Evolutionary conservation across 1,284 basidiomycete species (phyloP).

Genomic region (Puccinia polysora): DNA sequence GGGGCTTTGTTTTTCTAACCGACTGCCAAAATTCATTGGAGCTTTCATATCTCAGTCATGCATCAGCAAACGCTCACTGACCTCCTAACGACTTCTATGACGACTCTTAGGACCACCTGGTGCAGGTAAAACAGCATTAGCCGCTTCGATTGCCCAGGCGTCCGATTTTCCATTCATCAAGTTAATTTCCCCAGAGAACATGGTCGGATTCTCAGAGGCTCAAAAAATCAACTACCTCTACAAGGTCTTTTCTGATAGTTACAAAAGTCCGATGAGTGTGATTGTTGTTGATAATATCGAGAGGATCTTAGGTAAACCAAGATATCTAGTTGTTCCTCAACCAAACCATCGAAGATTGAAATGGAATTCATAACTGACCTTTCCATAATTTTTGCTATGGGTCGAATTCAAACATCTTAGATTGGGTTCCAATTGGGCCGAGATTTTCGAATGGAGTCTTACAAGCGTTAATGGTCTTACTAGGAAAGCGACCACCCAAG

Average conservation of each 20-base stretch:
- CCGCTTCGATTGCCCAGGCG: constrained; percentile 85
- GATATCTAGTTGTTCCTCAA: background rate
- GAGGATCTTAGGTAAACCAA: constrained; percentile 68
- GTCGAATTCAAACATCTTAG: too few relatives aligned
- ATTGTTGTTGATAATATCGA: constrained; percentile 95
- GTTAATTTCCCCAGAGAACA: constrained; percentile 88
- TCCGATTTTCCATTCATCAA: constrained; percentile 98
- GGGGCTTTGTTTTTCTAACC: background rate
- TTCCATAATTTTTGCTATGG: too few relatives aligned
- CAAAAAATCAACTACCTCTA: constrained; percentile 89
- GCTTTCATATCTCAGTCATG: background rate
- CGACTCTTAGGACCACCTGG: constrained; percentile 66
- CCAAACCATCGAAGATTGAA: too few relatives aligned
- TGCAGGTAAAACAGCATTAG: constrained; percentile 91
- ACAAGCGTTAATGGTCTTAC: constrained; percentile 82
- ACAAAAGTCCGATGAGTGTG: constrained; percentile 93
- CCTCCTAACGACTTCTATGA: too few relatives aligned
- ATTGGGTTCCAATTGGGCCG: constrained; percentile 97
- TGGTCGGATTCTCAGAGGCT: constrained; percentile 88
- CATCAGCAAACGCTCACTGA: background rate
- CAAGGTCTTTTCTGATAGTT: constrained; percentile 91
- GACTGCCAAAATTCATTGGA: background rate
- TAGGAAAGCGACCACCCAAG: constrained; percentile 87
- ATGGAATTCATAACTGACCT: too few relatives aligned
- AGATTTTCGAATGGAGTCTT: constrained; percentile 92